Base-by-base conservation (phyloP, 2,329 filamentous ascomycete genomes). In the Neurospora sp. region DNA sequence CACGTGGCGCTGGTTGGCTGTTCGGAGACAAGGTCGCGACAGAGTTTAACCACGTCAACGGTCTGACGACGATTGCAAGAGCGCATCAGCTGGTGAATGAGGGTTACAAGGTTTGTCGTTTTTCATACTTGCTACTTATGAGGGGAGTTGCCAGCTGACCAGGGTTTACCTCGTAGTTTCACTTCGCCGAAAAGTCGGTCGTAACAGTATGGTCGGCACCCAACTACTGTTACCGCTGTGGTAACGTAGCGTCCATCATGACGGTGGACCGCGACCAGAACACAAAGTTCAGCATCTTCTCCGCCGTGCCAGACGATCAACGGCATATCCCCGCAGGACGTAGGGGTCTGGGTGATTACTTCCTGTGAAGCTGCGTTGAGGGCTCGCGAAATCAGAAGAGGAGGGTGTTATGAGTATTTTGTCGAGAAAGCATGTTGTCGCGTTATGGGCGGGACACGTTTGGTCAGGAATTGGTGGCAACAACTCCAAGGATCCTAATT, bases 81-180 rank as follows among this genome's bases (percentile, higher is more conserved):
- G 96, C 96, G n/a, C 96, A 99, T 81, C 96, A 99, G 82, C 86
- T 99, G 2, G 97, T 97, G 76, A 97, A 99, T 77, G 96, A 99
- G 82, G 96, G 96, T 4, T 99, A 97, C 81, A 97, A 99, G 85
- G 92, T 97, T 77, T 73, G 80, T 36, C 7, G 33, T 36, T 36
- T 36, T 7, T 8, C 33, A 36, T 36, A 36, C 33, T 36, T 36
- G 33, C 33, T 36, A 36, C 33, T 36, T 43, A 90, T 86, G 76
- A 7, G 52, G n/a, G 17, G 1, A 0, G 15, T 4, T 5, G 33
- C n/a, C 8, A 42, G 15, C 11, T 11, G 8, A 62, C 43, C 11
- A 17, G 23, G 3, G 15, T 19, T 13, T 67, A 1, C 8, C 1
- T 28, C 38, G 38, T 70, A 93, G 88, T 98, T 96, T 79, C 95